Percentiles rank a stretch among this genome's conserved stretches.
Evolutionary conservation across 148 eudicot species (phyloP).

Genomic region (Rhododendron ferrugineum): DNA sequence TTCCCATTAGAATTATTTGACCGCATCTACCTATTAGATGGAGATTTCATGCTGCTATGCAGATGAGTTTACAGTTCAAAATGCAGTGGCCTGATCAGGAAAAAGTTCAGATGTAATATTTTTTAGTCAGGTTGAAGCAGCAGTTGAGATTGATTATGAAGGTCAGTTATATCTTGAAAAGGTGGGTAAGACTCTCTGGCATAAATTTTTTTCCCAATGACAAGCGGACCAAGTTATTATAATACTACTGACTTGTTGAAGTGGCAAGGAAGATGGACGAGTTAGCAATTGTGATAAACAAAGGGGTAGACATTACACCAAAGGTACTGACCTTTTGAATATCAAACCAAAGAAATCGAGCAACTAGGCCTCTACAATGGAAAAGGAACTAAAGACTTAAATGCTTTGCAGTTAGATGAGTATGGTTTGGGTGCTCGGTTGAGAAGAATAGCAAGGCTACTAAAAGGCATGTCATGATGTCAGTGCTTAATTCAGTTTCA

Average conservation of each 20-base stretch:
- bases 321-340: background rate
- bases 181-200: background rate
- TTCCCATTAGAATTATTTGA: background rate
- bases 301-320: background rate
- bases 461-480: background rate
- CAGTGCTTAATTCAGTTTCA: background rate
- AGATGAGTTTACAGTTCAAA: background rate
- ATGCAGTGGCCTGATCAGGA: background rate
- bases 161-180: background rate
- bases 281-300: background rate
- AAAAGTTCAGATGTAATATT: background rate
- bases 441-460: background rate
- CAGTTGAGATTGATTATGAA: background rate
- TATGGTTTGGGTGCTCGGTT: background rate
- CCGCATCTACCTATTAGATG: background rate
- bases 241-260: background rate
- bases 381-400: background rate
- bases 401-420: background rate
- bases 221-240: background rate
- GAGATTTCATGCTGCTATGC: background rate
- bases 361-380: background rate
- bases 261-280: background rate
- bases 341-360: background rate
- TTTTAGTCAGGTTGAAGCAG: background rate
- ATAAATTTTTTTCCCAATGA: background rate